Percentiles rank a stretch among this genome's conserved stretches.
These are phyloP conservation scores for Fusarium pilosicola DNA, from an alignment of 2,329 filamentous ascomycete genomes.

Conservation along the genomic window DNA sequence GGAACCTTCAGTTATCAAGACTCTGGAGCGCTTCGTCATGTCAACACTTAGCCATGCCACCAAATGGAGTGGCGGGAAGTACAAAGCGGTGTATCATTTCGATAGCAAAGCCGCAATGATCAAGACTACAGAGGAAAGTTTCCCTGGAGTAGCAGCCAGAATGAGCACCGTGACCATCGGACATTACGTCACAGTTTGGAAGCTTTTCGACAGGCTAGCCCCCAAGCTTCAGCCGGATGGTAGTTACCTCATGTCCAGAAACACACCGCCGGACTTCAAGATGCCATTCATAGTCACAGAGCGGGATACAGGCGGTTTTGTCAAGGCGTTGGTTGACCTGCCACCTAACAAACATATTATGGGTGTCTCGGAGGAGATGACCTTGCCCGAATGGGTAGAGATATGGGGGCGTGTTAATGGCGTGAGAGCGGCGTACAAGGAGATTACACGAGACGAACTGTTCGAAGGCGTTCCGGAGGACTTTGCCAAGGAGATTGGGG, in stretches of 20 bases:
- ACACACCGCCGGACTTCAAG: neutral
- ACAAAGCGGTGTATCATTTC: neutral
- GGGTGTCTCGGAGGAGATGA: neutral
- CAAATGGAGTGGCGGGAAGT: neutral
- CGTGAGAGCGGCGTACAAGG: neutral
- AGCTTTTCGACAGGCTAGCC: neutral
- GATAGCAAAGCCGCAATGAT: neutral
- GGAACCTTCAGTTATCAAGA: neutral
- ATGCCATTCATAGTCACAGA: neutral
- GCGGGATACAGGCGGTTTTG: neutral
- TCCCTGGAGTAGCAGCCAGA: accelerated
- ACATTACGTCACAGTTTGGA: neutral
- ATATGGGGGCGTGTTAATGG: neutral
- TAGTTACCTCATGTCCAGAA: neutral
- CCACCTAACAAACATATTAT: neutral
- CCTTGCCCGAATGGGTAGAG: neutral
- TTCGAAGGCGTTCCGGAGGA: neutral
- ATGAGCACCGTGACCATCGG: neutral
- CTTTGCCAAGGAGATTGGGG: neutral
- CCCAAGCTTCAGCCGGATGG: neutral
- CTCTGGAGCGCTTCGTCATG: neutral
- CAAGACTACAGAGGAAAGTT: neutral
- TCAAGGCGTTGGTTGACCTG: neutral
- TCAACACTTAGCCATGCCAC: neutral
- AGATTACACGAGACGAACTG: neutral